Base-by-base conservation (phyloP, 148 eudicot species). In the Simmondsia chinensis region DNA sequence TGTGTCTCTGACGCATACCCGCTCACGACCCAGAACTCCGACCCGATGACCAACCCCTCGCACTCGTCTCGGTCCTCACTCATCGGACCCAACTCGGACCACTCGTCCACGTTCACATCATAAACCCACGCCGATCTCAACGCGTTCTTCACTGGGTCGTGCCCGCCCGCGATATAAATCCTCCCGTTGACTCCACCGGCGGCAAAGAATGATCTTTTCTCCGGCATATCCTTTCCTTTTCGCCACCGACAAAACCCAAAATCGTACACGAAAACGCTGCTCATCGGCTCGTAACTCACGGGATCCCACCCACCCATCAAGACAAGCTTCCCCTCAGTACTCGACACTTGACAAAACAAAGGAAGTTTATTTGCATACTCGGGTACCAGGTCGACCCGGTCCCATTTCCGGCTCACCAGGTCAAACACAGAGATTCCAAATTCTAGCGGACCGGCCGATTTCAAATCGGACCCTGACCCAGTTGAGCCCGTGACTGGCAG, bases 241-340 rank as follows among this genome's bases (percentile, higher is more conserved):
- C 50, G 39, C 87, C 87, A 83, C 44, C 19, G 60, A 61, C 63
- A 64, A 26, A 74, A 60, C 4, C 61, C 51, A 48, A 79, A 79
- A 25, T 79, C 84, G 70, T 68, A 83, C 14, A 79, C 59, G 38
- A 68, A 76, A 7, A 83, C 79, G 21, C 74, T 72, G 34, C 34
- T 56, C 1, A 66, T 53, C 20, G 83, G 81, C 4, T 83, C 66
- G 51, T 69, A 83, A 17, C 53, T 79, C 24, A 25, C 53, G 20
- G 87, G 87, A 50, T 76, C 58, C 94, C 83, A 79, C 43, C 94
- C 94, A 0, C 94, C 94, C 79, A 83, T 63, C 3, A 72, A 22
- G 1, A 79, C 58, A 0, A 80, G 67, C 57, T 73, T 80, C 33
- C 94, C 84, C 29, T 83, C 87, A 8, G 75, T 57, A 43, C 84